Percentiles rank a stretch among this genome's conserved stretches.
These are phyloP conservation scores for Grosmannia penicillata DNA, from an alignment of 2,329 filamentous ascomycete genomes.

Conservation along the genomic window DNA sequence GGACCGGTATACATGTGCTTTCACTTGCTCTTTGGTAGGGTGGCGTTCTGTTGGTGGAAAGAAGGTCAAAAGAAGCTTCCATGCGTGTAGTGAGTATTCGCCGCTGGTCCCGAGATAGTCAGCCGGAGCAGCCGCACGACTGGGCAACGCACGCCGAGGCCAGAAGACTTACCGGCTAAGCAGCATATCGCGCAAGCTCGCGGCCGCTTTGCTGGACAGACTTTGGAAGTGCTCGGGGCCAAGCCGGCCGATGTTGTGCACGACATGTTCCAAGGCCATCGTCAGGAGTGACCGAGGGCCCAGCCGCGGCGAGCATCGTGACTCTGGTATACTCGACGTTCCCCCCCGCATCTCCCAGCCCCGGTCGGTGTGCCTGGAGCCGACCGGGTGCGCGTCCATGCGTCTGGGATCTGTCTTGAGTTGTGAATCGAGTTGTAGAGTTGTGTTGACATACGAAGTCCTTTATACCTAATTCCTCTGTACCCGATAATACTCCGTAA, in stretches of 20 bases:
- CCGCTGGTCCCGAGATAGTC: background rate
- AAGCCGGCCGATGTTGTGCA: background rate
- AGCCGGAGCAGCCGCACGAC: too few relatives aligned
- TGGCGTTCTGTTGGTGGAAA: too few relatives aligned
- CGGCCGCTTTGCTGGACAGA: background rate
- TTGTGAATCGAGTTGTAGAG: too few relatives aligned
- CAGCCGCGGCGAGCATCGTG: background rate
- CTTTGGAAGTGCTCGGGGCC: background rate
- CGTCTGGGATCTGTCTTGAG: background rate
- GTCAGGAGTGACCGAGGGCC: conserved; percentile 4
- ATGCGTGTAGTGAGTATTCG: conserved; percentile 1
- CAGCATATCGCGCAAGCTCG: background rate
- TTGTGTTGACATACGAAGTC: too few relatives aligned
- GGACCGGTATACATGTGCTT: too few relatives aligned
- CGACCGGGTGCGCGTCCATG: background rate
- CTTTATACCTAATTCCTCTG: too few relatives aligned
- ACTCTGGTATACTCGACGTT: background rate
- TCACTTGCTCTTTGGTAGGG: background rate
- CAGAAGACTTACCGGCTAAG: background rate
- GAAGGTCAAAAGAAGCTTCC: conserved; percentile 1
- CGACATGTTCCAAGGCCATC: conserved; percentile 6
- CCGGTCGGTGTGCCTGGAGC: background rate
- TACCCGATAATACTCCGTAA: too few relatives aligned
- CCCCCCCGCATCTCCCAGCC: background rate
- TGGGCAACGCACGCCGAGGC: background rate